Evolutionary conservation across 1,284 basidiomycete genomes (phyloP).

Genomic region (Termitomyces sp.): DNA sequence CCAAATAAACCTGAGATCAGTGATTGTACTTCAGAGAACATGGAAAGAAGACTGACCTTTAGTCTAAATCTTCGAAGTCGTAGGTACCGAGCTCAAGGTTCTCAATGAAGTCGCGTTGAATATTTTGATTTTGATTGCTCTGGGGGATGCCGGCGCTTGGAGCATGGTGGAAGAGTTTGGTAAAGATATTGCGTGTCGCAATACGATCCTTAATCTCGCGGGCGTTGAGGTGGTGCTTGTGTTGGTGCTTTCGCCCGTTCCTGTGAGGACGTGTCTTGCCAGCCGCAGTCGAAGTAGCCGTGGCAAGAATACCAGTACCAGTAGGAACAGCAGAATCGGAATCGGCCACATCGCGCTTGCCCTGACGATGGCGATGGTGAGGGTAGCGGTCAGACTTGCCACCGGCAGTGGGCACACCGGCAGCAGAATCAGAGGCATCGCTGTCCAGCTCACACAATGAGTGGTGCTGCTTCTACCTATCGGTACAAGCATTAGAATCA

Average conservation of each 20-base stretch:
- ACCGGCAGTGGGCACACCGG: not conserved
- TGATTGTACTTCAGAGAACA: not conserved
- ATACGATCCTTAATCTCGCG: slow-evolving; percentile 6
- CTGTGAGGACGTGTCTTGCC: not conserved
- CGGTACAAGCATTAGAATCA: too few relatives aligned
- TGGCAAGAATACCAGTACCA: not conserved
- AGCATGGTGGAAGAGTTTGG: not conserved
- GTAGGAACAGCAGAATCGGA: not conserved
- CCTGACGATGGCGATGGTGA: not conserved
- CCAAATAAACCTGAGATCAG: not conserved
- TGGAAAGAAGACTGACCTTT: not conserved
- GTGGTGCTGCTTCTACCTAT: too few relatives aligned
- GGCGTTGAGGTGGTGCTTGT: not conserved
- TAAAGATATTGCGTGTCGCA: not conserved
- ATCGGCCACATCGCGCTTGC: not conserved
- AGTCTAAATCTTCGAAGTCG: slow-evolving; percentile 10
- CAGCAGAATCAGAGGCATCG: not conserved
- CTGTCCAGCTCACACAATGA: not conserved
- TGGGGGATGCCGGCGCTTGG: not conserved
- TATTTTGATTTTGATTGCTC: not conserved
- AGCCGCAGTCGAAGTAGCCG: not conserved
- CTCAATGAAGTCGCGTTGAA: not conserved
- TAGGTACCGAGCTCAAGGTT: slow-evolving; percentile 2
- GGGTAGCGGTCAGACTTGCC: not conserved
- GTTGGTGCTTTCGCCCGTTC: not conserved